A percentile compares a stretch with the other conserved stretches of the same genome.
Evolutionary conservation across 75 land plant species (phyloP).

Genomic region (Gnetum montanum): DNA sequence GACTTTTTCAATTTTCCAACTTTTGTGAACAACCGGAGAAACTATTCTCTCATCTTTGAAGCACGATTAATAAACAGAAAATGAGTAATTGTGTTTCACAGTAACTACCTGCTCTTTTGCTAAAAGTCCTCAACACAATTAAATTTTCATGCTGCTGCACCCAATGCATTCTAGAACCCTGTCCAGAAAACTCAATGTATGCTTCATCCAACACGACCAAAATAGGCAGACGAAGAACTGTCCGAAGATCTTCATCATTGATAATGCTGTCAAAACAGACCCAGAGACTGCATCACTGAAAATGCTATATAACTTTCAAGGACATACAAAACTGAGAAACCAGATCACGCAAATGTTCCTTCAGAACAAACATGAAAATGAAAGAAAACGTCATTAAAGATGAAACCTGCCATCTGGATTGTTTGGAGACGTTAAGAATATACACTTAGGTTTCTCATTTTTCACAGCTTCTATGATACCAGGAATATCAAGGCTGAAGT

Average conservation of each 20-base stretch:
- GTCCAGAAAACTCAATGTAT: slow-evolving; percentile 83
- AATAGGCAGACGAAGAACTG: slow-evolving; percentile 70
- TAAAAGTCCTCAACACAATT: slow-evolving; percentile 94
- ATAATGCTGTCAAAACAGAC: slow-evolving; percentile 63
- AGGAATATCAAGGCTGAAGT: slow-evolving; percentile 73
- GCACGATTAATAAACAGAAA: no score
- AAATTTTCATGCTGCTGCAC: slow-evolving; percentile 90
- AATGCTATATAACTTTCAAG: not conserved
- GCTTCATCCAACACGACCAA: slow-evolving; percentile 96
- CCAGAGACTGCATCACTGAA: not conserved
- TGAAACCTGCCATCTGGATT: slow-evolving; percentile 98
- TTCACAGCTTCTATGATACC: slow-evolving; percentile 61
- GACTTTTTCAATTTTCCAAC: no score
- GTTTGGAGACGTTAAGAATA: slow-evolving; percentile 95
- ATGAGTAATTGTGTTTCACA: no score
- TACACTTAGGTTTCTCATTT: slow-evolving; percentile 73
- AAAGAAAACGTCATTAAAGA: not conserved
- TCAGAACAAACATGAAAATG: not conserved
- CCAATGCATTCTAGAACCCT: slow-evolving; percentile 82
- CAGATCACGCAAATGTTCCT: no score
- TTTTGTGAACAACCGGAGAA: no score
- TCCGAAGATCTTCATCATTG: slow-evolving; percentile 60
- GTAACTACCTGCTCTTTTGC: slow-evolving; percentile 92
- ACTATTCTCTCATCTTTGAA: no score
- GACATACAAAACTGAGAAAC: no score